These are phyloP conservation scores for Friedmanniomyces endolithicus DNA, from an alignment of 495 filamentous ascomycete species.

Conservation along the genomic window DNA sequence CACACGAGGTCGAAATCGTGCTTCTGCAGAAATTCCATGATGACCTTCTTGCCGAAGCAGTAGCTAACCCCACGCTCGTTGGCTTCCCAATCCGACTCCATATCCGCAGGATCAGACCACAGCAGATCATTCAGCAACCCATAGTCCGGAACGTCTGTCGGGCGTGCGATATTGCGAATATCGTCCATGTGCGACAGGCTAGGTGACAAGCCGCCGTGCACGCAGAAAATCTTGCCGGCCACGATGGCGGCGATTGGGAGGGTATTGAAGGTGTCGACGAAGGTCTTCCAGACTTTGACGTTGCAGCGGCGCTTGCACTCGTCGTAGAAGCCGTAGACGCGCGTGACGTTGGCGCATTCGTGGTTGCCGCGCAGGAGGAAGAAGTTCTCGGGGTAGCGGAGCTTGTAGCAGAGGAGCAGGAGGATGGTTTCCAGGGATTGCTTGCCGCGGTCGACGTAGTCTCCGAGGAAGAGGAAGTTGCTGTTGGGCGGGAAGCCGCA, in stretches of 20 bases:
- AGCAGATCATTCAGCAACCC: constrained; percentile 90
- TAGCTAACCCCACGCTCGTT: constrained; percentile 97
- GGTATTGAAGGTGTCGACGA: constrained; percentile 95
- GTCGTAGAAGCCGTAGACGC: constrained; percentile 98
- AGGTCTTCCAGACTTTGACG: constrained; percentile 98
- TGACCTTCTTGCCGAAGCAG: constrained; percentile 97
- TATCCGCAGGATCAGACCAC: constrained; percentile 96
- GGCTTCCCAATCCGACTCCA: constrained; percentile 91
- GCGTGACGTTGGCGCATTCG: constrained; percentile 95
- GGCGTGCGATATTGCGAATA: constrained; percentile 86
- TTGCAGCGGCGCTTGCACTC: constrained; percentile 97
- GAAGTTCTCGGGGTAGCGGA: constrained; percentile 98
- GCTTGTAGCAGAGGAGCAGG: constrained; percentile 91
- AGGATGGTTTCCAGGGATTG: constrained; percentile 95
- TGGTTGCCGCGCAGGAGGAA: constrained; percentile 95
- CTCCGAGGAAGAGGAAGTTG: constrained; percentile 93
- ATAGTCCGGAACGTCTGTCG: constrained; percentile 96
- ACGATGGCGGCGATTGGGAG: constrained; percentile 94
- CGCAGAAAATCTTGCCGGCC: constrained; percentile 97
- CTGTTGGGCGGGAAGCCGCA: constrained; percentile 89
- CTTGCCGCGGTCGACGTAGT: constrained; percentile 97
- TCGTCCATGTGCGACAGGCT: constrained; percentile 94
- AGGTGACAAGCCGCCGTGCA: constrained; percentile 91
- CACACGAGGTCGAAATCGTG: constrained; percentile 98
- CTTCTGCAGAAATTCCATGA: constrained; percentile 84